Base-by-base conservation (phyloP, 2,329 filamentous ascomycete genomes). In the Apiospora saccharicola region DNA sequence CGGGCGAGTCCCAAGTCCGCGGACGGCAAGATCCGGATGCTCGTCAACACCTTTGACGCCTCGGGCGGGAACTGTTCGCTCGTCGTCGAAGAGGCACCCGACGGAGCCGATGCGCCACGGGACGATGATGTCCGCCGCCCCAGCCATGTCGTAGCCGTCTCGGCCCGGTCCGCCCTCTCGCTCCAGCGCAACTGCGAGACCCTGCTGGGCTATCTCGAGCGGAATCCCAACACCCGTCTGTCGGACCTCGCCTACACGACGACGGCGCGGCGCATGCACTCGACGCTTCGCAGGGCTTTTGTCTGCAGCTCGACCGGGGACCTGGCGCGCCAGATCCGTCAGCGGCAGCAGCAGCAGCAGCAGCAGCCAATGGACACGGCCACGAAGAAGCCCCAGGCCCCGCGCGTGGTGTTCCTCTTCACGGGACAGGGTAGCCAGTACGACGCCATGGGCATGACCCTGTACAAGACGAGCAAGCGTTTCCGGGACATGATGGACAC, bases 31-130 rank as follows among this genome's bases (percentile, higher is more conserved):
- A 43, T 87, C 2, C 79, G 80, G 4, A 76, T 74, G 0, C 69
- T 80, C 8, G 82, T 85, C 41, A 90, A 91, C 78, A 89, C 88
- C 78, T 90, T 90, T 77, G 84, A 82, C 71, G 85, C 80, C 4
- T 72, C 87, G 12, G 89, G 89, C 71, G 88, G 88, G 5, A 91
- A 90, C 46, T 73, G 76, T 0, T 61, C 75, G 1, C 6, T 79
- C 0, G 69, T 77, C 10, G 46, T 79, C 0, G 76, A 78, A 72
- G 78, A 79, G 44, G 37, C 37, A 6, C 37, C 37, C 5, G 37
- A 37, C 37, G 37, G 37, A 8, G 6, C 10, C 6, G 37, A 37
- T 37, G 37, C 37, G 37, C 4, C 37, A 5, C 37, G 37, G 37
- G 37, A 37, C 10, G 37, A n/a, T n/a, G n/a, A n/a, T n/a, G n/a